Conservation (phyloP, 495 filamentous ascomycete genomes). For the Penicillium cosmopolitanum region DNA sequence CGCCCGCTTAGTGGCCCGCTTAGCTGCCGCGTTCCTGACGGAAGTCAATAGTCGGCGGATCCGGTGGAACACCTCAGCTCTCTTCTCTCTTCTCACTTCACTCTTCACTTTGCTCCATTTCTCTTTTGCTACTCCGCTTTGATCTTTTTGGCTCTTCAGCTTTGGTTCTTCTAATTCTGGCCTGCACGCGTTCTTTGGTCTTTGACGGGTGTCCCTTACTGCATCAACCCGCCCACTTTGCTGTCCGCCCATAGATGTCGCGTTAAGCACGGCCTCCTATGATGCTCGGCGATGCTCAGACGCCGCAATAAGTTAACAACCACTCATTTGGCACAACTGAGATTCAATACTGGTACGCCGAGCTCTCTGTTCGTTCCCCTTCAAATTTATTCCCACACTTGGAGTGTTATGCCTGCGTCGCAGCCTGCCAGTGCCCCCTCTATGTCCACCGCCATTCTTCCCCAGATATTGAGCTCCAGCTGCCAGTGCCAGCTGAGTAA, state of each 20-base stretch:
- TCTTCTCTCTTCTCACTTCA: background rate
- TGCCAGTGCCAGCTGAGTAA: background rate
- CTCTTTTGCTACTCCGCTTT: background rate
- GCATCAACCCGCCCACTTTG: background rate
- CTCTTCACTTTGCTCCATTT: background rate
- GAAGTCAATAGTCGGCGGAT: slow-evolving; percentile 16
- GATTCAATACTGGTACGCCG: slow-evolving; percentile 26
- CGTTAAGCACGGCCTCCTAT: slow-evolving; percentile 9
- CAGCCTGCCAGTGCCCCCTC: background rate
- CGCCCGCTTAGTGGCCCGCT: slow-evolving; percentile 2
- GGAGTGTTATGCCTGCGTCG: background rate
- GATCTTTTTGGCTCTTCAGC: background rate
- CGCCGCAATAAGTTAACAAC: slow-evolving; percentile 27
- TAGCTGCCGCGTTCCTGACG: slow-evolving; percentile 13
- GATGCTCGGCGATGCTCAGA: slow-evolving; percentile 40
- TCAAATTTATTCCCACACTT: background rate
- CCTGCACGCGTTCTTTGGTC: background rate
- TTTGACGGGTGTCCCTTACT: background rate
- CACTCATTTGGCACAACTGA: slow-evolving; percentile 35
- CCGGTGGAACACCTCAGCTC: slow-evolving; percentile 8
- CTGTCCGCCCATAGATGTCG: slow-evolving; percentile 13
- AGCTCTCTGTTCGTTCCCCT: background rate
- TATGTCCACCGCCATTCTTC: background rate
- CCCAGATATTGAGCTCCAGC: background rate
- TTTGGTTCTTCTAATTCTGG: background rate